phyloP scores from a whole-genome alignment of 306 rosid species.

The Quercus dentata region DNA sequence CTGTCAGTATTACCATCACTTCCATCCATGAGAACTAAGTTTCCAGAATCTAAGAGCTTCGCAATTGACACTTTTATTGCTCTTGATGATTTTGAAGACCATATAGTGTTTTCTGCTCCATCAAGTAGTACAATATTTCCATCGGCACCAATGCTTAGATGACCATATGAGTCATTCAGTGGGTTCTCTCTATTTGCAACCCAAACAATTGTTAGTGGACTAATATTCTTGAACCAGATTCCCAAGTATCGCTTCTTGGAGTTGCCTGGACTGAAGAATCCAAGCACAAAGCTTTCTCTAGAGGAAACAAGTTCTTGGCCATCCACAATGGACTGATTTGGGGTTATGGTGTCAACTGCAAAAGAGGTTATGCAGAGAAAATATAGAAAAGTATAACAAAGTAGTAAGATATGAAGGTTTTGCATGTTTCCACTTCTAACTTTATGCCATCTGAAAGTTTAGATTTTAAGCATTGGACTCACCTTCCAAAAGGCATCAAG shows the following conservation, averaged over 20 bases:
- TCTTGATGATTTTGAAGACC: constrained; percentile 14
- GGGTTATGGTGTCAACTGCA: constrained; percentile 11
- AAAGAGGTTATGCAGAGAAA: no score
- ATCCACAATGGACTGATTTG: constrained; percentile 10
- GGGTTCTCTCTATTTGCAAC: constrained; percentile 33
- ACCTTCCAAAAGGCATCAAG: no score
- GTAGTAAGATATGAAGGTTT: no score
- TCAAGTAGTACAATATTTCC: constrained; percentile 28
- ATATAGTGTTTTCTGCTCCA: not conserved
- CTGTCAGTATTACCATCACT: not conserved
- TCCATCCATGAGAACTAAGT: constrained; percentile 26
- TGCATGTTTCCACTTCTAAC: no score
- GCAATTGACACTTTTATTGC: constrained; percentile 1
- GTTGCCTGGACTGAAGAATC: constrained; percentile 31
- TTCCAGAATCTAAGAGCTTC: constrained; percentile 23
- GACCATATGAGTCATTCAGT: constrained; percentile 16
- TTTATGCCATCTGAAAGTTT: no score
- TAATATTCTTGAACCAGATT: constrained; percentile 24
- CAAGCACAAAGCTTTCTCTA: constrained; percentile 21
- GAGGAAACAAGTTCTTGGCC: constrained; percentile 25
- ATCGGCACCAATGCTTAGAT: constrained; percentile 15
- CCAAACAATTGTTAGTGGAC: constrained; percentile 24
- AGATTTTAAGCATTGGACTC: no score
- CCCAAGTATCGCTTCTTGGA: constrained; percentile 22
- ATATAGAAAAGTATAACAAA: no score